Base-by-base conservation (phyloP, 2,329 filamentous ascomycete species). In the Blumeria hordei region DNA sequence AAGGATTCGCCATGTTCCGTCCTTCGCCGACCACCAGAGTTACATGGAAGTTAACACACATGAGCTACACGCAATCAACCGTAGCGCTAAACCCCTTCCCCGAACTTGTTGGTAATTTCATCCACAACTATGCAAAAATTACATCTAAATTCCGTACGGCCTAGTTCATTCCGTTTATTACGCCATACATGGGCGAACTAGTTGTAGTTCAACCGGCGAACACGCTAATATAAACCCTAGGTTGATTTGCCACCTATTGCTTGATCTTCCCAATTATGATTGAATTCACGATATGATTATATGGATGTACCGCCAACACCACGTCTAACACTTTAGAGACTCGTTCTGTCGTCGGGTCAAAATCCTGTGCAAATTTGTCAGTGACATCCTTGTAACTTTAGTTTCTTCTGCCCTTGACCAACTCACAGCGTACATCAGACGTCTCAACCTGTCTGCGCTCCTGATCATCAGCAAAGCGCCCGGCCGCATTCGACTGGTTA, bases 241-340 rank as follows among this genome's bases (percentile, higher is more conserved):
- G 21, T 28, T 28, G 21, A 12, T 45, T 11, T 3, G 9, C 3
- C 21, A 45, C 21, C 21, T 45, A 18, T 34, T 11, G 47, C 55
- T 28, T 62, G 3, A 64, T 63, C 16, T 57, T 58, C 9, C 60
- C 67, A 33, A 74, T 64, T 50, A 74, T 65, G 1, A 73, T 68
- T 6, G 71, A 73, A 58, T 76, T 75, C 3, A 76, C 71, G 2
- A 75, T 69, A 51, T 69, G 63, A 1, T 68, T 69, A 60, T 70
- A 72, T 1, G 73, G 73, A 60, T 74, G 71, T 39, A 74, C 66
- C 6, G 70, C 69, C 0, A 69, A 61, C 21, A 70, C 64, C 0
- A 70, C 61, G 53, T 73, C 68, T 16, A 72, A 59, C 1, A 65
- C 62, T 3, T 59, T 55, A 39, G 64, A 52, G 33, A 71, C 55